phyloP scores from a whole-genome alignment of 352 stramenopile genomes.

The Thalassiosira hispida region DNA sequence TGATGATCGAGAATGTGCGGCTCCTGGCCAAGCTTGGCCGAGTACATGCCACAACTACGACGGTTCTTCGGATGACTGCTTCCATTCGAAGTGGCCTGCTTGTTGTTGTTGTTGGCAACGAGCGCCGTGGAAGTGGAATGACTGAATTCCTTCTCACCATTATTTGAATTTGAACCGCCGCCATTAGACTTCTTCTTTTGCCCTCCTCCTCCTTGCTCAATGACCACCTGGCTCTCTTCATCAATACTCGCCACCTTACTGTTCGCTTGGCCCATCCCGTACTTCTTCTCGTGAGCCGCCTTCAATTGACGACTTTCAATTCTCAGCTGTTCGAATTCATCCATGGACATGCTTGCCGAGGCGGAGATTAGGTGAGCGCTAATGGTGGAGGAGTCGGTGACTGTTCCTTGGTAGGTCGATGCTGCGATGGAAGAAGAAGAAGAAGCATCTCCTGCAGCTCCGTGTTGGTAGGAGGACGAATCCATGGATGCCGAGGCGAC shows the following conservation, averaged over 20 bases:
- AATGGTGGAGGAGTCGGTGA: not conserved
- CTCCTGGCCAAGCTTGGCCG: not conserved
- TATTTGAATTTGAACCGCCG: not conserved
- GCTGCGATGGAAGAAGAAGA: constrained; percentile 1
- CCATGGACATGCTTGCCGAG: constrained; percentile 7
- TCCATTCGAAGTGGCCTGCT: not conserved
- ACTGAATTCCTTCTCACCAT: not conserved
- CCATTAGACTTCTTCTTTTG: too few species aligned
- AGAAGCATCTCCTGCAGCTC: not conserved
- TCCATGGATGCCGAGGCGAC: constrained; percentile 2
- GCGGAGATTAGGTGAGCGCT: not conserved
- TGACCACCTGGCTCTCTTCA: too few species aligned
- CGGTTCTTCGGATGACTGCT: not conserved
- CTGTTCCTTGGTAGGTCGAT: too few species aligned
- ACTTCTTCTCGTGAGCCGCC: constrained; percentile 2
- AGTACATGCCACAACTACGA: not conserved
- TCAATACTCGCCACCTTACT: too few species aligned
- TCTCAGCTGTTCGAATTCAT: constrained; percentile 26
- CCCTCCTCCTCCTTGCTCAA: constrained; percentile 9
- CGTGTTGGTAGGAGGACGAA: not conserved
- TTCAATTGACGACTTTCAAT: constrained; percentile 23
- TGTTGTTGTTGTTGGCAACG: not conserved
- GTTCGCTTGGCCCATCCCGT: not conserved
- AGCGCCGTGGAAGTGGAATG: constrained; percentile 6
- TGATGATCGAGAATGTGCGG: too few species aligned